Conservation (phyloP, 192 early-diverging fungal species). For the Backusella mclennaniae region DNA sequence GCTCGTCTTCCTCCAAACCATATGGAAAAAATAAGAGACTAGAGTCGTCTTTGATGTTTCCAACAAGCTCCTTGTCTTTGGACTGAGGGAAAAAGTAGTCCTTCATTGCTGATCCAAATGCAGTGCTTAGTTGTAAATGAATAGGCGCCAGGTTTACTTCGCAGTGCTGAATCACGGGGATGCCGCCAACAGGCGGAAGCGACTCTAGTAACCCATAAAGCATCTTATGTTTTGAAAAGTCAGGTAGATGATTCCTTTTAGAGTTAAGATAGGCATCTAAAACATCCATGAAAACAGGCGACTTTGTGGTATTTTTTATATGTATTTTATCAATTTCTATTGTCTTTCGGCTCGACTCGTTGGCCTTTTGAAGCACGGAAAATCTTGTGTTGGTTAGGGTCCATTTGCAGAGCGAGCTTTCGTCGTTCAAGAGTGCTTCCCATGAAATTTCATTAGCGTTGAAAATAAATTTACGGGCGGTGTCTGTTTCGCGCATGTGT, state of each 20-base stretch:
- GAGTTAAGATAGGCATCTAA: constrained; percentile 65
- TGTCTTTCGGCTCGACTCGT: constrained; percentile 69
- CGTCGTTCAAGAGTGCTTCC: constrained; percentile 71
- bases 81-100: constrained; percentile 74
- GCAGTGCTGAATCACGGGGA: constrained; percentile 83
- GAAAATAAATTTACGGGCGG: constrained; percentile 50
- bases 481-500: constrained; percentile 52
- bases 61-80: neutral
- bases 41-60: neutral
- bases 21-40: neutral
- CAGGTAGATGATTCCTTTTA: neutral
- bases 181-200: constrained; percentile 85
- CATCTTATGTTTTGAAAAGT: constrained; percentile 72
- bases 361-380: constrained; percentile 65
- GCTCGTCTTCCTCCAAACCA: neutral
- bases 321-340: constrained; percentile 72
- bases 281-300: constrained; percentile 56
- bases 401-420: constrained; percentile 66
- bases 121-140: constrained; percentile 78
- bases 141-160: constrained; percentile 82
- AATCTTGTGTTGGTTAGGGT: constrained; percentile 59
- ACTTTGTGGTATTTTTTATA: constrained; percentile 61
- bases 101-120: constrained; percentile 73
- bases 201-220: constrained; percentile 72
- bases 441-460: constrained; percentile 60